Evolutionary conservation across 2,329 filamentous ascomycete genomes (phyloP), one percentile per base, ranked within the genome.

Genomic region (Pochonia chlamydosporia): DNA sequence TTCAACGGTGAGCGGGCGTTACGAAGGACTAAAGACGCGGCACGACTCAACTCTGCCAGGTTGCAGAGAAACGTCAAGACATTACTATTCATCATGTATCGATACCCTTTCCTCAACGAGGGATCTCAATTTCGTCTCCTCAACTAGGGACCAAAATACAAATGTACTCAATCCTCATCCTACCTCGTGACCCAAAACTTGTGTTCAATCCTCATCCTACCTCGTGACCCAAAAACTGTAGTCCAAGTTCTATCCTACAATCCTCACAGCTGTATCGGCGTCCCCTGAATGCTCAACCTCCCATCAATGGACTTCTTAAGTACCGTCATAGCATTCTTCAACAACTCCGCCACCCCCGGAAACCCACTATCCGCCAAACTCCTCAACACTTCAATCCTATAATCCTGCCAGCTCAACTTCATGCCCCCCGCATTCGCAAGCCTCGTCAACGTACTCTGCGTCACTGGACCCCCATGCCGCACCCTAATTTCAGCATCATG

Each of bases 261-360:
- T 18, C 11, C 10, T 31, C 28, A 40, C 37, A 42, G 28, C 39
- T 42, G 46, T 26, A 50, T 51, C 9, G 49, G 49, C 33, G 49
- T 56, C 23, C 52, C 54, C 33, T 50, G 55, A 26, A 53, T 52
- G 42, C 46, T 52, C 48, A 53, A 33, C 40, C 52, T 61, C 20
- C 59, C 61, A 26, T 66, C 62, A 56, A 64, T 67, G 28, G 67
- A 65, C 50, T 71, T 78, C 66, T 81, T 82, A 55, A 92, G 66
- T 43, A 84, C 81, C 61, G 85, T 89, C 79, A 93, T 89, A 1
- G 87, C 91, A 56, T 82, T 88, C 63, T 86, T 86, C 75, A 95
- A 84, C 57, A 95, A 66, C 52, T 84, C 75, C 14, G 78, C 76
- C 25, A 92, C 73, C 0, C 89, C 89, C 10, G 64, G 67, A 40